Conservation (phyloP, 805 yeast species). For the Candida schatavii region DNA sequence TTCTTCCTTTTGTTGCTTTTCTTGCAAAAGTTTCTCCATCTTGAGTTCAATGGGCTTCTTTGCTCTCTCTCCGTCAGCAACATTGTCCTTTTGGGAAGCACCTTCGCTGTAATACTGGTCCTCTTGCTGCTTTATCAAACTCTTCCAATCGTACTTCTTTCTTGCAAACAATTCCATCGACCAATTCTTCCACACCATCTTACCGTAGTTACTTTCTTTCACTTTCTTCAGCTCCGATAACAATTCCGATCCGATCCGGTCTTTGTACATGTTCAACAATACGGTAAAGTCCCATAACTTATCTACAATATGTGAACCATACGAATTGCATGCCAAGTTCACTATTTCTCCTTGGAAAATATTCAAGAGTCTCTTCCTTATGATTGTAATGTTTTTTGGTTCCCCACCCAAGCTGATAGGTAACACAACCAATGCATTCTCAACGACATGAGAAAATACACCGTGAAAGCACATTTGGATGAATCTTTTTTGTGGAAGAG, state of each 20-base stretch:
- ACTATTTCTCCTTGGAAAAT: constrained; percentile 52
- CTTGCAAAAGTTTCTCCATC: constrained; percentile 35
- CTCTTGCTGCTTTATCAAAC: constrained; percentile 48
- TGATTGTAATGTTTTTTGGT: constrained; percentile 44
- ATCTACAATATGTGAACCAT: constrained; percentile 90
- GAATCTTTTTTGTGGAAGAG: constrained; percentile 58
- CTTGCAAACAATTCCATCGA: constrained; percentile 73
- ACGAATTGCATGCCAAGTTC: constrained; percentile 74
- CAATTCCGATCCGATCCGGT: constrained; percentile 73
- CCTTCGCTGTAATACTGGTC: constrained; percentile 21
- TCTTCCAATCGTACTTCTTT: constrained; percentile 81
- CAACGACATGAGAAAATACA: constrained; percentile 86
- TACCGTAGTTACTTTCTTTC: constrained; percentile 84
- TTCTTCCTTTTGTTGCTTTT: constrained; percentile 26
- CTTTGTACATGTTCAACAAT: constrained; percentile 79
- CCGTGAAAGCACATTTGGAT: constrained; percentile 83
- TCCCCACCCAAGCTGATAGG: constrained; percentile 41
- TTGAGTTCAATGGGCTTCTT: constrained; percentile 42
- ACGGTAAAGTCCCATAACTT: constrained; percentile 76
- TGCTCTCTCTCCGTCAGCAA: constrained; percentile 14
- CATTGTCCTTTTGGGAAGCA: constrained; percentile 9
- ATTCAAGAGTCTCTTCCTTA: constrained; percentile 70
- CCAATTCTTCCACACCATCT: constrained; percentile 96
- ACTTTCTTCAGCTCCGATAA: constrained; percentile 58
- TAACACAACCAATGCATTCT: constrained; percentile 49